Evolutionary conservation across 805 yeast species (phyloP).

Genomic region (Trichomonascus vanleenenianus): DNA sequence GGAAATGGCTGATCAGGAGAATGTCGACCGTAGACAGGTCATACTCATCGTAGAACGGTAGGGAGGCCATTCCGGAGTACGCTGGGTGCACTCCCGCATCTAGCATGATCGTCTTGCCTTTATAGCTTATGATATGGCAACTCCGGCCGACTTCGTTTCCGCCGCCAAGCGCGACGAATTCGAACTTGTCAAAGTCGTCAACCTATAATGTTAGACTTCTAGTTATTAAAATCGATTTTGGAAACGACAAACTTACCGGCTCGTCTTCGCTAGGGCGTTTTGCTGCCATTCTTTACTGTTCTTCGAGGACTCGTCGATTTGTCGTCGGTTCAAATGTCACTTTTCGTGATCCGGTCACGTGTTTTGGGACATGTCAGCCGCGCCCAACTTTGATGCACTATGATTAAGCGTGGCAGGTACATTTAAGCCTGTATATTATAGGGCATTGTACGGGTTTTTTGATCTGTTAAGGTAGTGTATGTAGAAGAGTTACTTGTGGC

Average conservation of each 20-base stretch:
- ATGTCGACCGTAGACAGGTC: conserved; percentile 84
- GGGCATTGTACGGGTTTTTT: too few species aligned
- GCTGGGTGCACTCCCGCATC: conserved; percentile 99
- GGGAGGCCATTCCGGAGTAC: conserved; percentile 74
- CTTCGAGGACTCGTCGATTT: neutral
- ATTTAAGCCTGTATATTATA: too few species aligned
- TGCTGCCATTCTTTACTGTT: conserved; percentile 6
- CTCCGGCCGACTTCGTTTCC: conserved; percentile 97
- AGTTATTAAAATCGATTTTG: neutral
- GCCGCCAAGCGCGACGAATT: conserved; percentile 92
- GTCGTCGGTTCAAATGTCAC: neutral
- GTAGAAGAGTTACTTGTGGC: too few species aligned
- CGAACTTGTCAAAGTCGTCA: conserved; percentile 36
- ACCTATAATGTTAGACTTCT: conserved; percentile 1
- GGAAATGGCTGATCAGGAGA: conserved; percentile 86
- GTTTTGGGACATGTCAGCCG: neutral
- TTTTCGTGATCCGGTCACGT: neutral
- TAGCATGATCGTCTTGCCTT: conserved; percentile 90
- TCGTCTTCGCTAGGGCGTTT: conserved; percentile 9
- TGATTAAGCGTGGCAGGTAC: too few species aligned
- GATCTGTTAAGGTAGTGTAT: too few species aligned
- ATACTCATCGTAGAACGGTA: conserved; percentile 94
- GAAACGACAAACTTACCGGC: conserved; percentile 3
- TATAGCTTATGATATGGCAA: conserved; percentile 85
- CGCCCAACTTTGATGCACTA: too few species aligned